Base-by-base conservation (phyloP, 2,329 filamentous ascomycete genomes). In the Aspergillus sclerotialis region DNA sequence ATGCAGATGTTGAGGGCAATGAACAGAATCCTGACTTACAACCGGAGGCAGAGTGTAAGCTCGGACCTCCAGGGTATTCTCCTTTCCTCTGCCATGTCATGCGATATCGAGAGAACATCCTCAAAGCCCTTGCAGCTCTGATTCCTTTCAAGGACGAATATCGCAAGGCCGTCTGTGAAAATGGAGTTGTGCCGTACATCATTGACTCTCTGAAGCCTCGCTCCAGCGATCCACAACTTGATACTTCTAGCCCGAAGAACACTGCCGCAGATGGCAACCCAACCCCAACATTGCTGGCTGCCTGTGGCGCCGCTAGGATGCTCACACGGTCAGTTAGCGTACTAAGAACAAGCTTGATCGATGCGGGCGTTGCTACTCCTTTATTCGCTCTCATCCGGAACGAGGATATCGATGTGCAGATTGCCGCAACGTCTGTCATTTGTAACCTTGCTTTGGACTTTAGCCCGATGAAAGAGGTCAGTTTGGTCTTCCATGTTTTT, bases 401-500 rank as follows among this genome's bases (percentile, higher is more conserved):
- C 58, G 71, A 73, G 5, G 78, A 92, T 46, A 64, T 86, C 19
- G 80, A 90, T 33, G 80, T 96, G 4, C 83, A 89, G 54, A 81
- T 92, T 53, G 87, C 88, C 31, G 87, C 90, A 5, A 93, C 87
- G 0, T 81, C 84, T 23, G 81, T 83, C 5, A 76, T 93, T 25
- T 87, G 82, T 49, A 98, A 98, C 57, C 63, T 98, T 31, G 75
- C 94, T 5, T 70, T 88, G 30, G 86, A 94, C 43, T 85, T 93
- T 49, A 95, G 89, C 53, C 89, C 92, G 1, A 88, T 95, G 78
- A 81, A 86, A 59, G 80, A 87, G 57, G 86, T 90, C 59, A 68
- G 80, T 69, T 19, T 34, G 24, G 28, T n/a, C 21, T 12, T 7
- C 35, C 7, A 15, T 32, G 13, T 27, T 4, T 23, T 14, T 9